Base-by-base conservation (phyloP, 192 early-diverging fungal species). In the Coemansia sp. region DNA sequence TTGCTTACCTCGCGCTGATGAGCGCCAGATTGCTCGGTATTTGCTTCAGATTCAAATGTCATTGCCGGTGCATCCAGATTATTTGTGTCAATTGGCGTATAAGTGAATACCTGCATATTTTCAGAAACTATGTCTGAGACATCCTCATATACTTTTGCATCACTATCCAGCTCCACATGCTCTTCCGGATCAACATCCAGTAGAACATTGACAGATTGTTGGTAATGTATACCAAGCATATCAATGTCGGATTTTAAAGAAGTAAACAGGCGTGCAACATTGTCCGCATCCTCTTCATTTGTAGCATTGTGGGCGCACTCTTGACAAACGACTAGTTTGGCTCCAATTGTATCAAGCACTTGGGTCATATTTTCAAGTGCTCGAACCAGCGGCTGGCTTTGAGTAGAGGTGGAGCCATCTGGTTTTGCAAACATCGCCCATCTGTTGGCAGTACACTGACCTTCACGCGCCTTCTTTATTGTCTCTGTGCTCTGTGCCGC, bases 161-260 rank as follows among this genome's bases (percentile, higher is more conserved):
- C 45, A 54, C 12, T 13, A 13, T 13, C 31, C 36, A 35, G 7
- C 3, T 36, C 18, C 31, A 0, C 26, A 8, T 16, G 6, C 0
- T 51, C 38, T 3, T 53, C 37, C 9, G 3, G 2, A 16, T 31
- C 48, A 12, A 31, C 28, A 39, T 31, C 28, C 40, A 55, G 31
- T 28, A 78, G 60, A 3, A 18, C 43, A 5, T 59, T 66, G 10
- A 67, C 44, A 3, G 60, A 48, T 2, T 51, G 52, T 37, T 78
- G 74, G 40, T 78, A 78, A 5, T 61, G 59, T 3, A 28, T 23
- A 5, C 49, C 51, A 7, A 78, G 51, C 19, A 49, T 37, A 16
- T 78, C 74, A 9, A 78, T 63, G 11, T 78, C 74, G 0, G 55
- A 6, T 46, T 78, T 78, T 39, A 78, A 53, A 18, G 74, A 78